Evolutionary conservation across 805 yeast species (phyloP), one percentile per base, ranked within the genome.

Genomic region (Nakazawaea wyomingensis): DNA sequence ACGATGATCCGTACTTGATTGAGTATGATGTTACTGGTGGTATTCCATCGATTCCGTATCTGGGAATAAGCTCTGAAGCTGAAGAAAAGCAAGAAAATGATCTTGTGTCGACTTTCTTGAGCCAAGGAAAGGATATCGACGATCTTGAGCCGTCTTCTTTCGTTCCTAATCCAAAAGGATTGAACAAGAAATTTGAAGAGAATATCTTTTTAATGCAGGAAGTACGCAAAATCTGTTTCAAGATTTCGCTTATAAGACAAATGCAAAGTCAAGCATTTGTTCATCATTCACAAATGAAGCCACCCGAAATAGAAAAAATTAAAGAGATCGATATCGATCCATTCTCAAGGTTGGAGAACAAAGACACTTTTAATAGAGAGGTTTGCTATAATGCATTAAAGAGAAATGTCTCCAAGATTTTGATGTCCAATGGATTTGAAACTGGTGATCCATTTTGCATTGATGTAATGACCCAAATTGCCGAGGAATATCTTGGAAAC

Each of bases 391-490:
- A 78, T 1, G 78, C 85, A 0, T 63, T 93, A 65, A 72, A 78
- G 50, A 78, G 84, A 51, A 76, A 82, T 32, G 77, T 86, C 0
- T 76, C 90, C 16, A 87, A 88, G 48, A 65, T 93, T 16, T 78
- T 86, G 1, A 91, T 93, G 98, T 82, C 87, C 32, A 80, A 83
- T 34, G 99, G 99, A 0, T 93, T 86, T 65, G 98, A 93, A 63
- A 68, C 84, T 0, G 76, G 95, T 0, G 87, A 86, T 51, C 78
- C 83, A 10, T 67, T 71, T 37, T 96, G 97, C 5, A 72, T 86
- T 20, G 83, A 85, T 48, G 75, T 87, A 2, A 62, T 93, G 44
- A 78, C 96, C 0, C 95, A 88, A 50, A 61, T 93, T 26, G 91
- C 97, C 0, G 91, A 86, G 37, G 82, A 74, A 47, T 90, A 85